A percentile compares a stretch with the other conserved stretches of the same genome.
Conservation (phyloP, 1,284 basidiomycete species). For the Ceratobasidium sp. region DNA sequence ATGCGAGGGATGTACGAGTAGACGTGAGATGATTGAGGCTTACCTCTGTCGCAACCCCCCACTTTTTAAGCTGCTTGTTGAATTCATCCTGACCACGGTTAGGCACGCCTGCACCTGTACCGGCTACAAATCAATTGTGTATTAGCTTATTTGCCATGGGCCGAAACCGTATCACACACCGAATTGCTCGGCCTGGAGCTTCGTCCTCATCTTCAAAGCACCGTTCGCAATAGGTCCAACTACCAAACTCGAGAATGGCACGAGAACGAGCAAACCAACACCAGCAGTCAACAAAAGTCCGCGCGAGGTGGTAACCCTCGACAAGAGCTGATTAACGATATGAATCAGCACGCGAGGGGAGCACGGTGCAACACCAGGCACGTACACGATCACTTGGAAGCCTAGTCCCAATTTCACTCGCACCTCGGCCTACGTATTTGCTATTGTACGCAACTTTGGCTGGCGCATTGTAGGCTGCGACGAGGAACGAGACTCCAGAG, state of each 20-base stretch:
- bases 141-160: too few species aligned
- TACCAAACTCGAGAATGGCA: conserved; percentile 32
- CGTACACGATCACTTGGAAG: conserved; percentile 31
- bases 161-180: conserved; percentile 2
- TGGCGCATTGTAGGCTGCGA: conserved; percentile 29
- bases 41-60: conserved; percentile 34
- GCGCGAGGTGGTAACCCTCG: conserved; percentile 21
- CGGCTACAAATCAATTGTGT: conserved; percentile 10
- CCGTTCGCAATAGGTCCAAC: conserved; percentile 24
- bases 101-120: conserved; percentile 38
- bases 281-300: conserved; percentile 35
- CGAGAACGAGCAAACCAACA: not conserved
- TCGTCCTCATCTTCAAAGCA: conserved; percentile 19
- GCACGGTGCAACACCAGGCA: not conserved
- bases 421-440: conserved; percentile 30
- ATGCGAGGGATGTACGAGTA: not conserved
- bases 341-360: not conserved
- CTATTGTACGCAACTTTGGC: conserved; percentile 23
- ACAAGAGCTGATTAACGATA: not conserved
- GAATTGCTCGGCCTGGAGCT: conserved; percentile 40
- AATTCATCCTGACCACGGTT: conserved; percentile 38
- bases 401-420: conserved; percentile 28
- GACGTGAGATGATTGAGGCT: not conserved
- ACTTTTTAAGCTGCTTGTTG: conserved; percentile 38
- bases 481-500: conserved; percentile 33